Base-by-base conservation (phyloP, 1,284 basidiomycete genomes). In the Sanghuangporus sanghuang region DNA sequence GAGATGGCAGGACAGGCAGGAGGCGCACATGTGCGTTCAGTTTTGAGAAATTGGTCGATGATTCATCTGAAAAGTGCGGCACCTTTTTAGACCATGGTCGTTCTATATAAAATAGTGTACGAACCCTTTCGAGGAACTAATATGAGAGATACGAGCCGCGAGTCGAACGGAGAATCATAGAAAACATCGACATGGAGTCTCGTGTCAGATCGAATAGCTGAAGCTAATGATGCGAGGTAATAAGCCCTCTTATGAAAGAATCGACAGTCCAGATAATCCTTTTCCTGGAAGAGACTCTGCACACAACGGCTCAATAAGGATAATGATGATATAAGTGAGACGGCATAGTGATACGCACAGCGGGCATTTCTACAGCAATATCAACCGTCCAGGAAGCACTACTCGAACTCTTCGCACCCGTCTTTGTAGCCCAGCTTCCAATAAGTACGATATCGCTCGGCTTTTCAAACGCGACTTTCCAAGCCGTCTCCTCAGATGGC, bases 161-260 rank as follows among this genome's bases (percentile, higher is more conserved):
- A 82, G 73, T 93, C 87, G 14, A 84, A 82, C 6, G 80, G 76
- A 0, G 81, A 88, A 21, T 84, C 79, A 69, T 91, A 92, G 14
- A 75, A 75, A 7, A 84, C 75, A 5, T 89, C 84, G 11, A 89
- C 81, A 42, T 75, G 74, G 53, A 86, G 70, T 8, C 61, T 75
- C 66, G 81, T 79, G 52, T 78, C 73, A 23, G 76, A 73, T 53
- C 75, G 76, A 44, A 98, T 74, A 0, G 85, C 84, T 8, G 85
- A 80, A 2, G 91, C 92, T 58, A 99, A 79, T 3, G 85, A 84
- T 7, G 95, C 90, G 12, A 98, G 83, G 76, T 95, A 99, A 73
- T 91, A 96, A 0, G 93, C 90, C 50, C 93, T 82, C 75, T 99
- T 99, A 74, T 96, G 90, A 72, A 96, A 96, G 75, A 93, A 96